Evolutionary conservation across 2,329 filamentous ascomycete species (phyloP).

Genomic region (Fulvia fulva): DNA sequence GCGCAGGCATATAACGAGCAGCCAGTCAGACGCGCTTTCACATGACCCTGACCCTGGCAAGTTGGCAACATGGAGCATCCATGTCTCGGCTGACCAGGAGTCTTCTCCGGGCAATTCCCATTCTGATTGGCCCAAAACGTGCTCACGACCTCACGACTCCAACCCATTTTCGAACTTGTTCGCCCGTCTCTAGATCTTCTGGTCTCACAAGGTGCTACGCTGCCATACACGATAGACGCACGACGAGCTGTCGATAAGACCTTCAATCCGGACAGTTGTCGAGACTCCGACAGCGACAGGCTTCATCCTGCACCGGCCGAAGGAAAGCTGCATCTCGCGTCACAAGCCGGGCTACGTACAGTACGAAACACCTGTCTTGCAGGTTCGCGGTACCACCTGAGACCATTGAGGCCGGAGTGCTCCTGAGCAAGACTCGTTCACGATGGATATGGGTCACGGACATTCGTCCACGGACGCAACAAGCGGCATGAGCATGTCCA

Average conservation of each 20-base stretch:
- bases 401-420: neutral
- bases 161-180: neutral
- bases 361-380: neutral
- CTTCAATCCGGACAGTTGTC: neutral
- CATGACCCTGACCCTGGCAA: too few relatives aligned
- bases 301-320: neutral
- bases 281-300: neutral
- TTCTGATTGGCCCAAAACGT: neutral
- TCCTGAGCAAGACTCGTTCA: neutral
- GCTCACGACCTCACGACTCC: neutral
- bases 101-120: too few relatives aligned
- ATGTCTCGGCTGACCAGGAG: too few relatives aligned
- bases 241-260: neutral
- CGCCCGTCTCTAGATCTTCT: neutral
- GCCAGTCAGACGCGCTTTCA: too few relatives aligned
- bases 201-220: neutral
- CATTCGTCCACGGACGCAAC: neutral
- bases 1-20: too few relatives aligned
- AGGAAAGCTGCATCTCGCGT: neutral
- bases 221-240: neutral
- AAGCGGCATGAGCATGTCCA: constrained; percentile 32
- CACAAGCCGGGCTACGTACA: neutral
- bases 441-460: constrained; percentile 6
- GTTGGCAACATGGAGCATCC: too few relatives aligned
- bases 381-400: neutral